phyloP scores from a whole-genome alignment of 257 asterid genomes.

The Mentha longifolia region DNA sequence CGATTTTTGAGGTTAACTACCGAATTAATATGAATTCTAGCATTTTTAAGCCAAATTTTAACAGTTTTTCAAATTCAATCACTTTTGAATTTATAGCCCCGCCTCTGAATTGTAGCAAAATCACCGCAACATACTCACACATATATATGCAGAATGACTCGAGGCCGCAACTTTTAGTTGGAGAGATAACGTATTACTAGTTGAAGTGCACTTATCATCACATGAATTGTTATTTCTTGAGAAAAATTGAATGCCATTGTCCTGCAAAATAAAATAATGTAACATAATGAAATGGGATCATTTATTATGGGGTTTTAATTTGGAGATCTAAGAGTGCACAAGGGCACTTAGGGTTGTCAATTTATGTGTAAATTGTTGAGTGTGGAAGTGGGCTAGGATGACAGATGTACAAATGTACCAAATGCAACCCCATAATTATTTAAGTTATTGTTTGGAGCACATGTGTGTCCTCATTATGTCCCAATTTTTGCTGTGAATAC shows the following conservation, averaged over 20 bases:
- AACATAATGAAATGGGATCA: conserved; percentile 17
- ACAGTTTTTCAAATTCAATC: too few relatives aligned
- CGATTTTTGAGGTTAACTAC: too few relatives aligned
- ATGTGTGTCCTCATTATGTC: conserved; percentile 39
- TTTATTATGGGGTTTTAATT: background rate
- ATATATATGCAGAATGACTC: background rate
- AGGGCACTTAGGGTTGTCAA: background rate
- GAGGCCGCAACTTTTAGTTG: too few relatives aligned
- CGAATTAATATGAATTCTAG: too few relatives aligned
- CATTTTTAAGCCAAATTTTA: too few relatives aligned
- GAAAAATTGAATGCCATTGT: conserved; percentile 3
- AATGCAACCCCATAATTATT: conserved; percentile 29
- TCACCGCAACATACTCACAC: background rate
- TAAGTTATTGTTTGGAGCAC: conserved; percentile 35
- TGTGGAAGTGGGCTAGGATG: conserved; percentile 26
- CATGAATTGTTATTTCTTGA: background rate
- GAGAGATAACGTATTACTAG: too few relatives aligned
- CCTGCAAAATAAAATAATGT: conserved; percentile 12
- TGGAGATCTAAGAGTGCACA: background rate
- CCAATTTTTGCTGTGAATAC: conserved; percentile 30
- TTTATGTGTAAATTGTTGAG: background rate
- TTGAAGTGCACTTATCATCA: too few relatives aligned
- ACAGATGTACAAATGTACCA: conserved; percentile 30
- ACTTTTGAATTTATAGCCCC: too few relatives aligned
- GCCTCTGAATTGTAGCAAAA: too few relatives aligned